Percentiles rank a stretch among this genome's conserved stretches.
Conservation (phyloP, 1,284 basidiomycete species). For the Trametes pubescens region DNA sequence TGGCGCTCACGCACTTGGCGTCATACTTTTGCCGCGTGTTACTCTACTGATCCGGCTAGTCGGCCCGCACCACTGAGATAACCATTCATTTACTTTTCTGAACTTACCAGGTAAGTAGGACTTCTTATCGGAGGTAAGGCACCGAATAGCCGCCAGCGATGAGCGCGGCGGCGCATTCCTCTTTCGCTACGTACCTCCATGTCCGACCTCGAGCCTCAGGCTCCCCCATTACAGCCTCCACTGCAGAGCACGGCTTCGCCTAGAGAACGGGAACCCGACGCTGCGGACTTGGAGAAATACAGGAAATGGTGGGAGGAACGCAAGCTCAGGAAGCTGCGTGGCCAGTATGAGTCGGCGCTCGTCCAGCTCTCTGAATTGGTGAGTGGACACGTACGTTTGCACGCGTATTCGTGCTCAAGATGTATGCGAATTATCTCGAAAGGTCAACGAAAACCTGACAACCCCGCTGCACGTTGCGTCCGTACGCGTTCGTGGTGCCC, state of each 20-base stretch:
- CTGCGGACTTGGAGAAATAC: slow-evolving; percentile 58
- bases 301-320: slow-evolving; percentile 76
- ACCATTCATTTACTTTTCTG: neutral
- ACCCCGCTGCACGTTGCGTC: slow-evolving; percentile 71
- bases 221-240: slow-evolving; percentile 54
- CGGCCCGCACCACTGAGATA: neutral
- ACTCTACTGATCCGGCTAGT: neutral
- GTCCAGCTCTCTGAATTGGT: slow-evolving; percentile 77
- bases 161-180: neutral
- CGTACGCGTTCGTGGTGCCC: slow-evolving; percentile 84
- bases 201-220: slow-evolving; percentile 38
- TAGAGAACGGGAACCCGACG: slow-evolving; percentile 60
- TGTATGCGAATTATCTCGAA: neutral
- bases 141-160: slow-evolving; percentile 2
- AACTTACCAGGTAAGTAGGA: neutral
- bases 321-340: slow-evolving; percentile 69
- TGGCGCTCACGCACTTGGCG: neutral
- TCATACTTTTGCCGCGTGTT: neutral
- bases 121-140: slow-evolving; percentile 4
- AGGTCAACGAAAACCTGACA: slow-evolving; percentile 75
- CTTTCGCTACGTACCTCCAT: slow-evolving; percentile 19
- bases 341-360: slow-evolving; percentile 81
- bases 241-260: slow-evolving; percentile 61
- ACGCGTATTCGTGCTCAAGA: neutral
- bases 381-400: slow-evolving; percentile 38